Evolutionary conservation across 1,284 basidiomycete genomes (phyloP), one percentile per base, ranked within the genome.

Genomic region (Cutaneotrichosporon arboriforme): DNA sequence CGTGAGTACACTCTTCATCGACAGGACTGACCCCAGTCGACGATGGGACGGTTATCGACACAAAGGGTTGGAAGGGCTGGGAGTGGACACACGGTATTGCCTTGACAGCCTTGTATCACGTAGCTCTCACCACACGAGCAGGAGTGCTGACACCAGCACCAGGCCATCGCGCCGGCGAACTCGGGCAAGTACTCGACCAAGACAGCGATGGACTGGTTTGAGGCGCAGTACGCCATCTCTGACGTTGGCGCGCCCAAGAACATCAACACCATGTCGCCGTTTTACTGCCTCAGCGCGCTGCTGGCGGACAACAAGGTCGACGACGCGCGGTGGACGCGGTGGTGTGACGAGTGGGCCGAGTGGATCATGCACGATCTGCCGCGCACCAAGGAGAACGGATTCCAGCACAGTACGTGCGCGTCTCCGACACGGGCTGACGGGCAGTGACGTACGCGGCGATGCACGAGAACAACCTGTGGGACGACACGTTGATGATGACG

Each of bases 401-500:
- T 84, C 40, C 82, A 84, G 63, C 83, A 85, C 60, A 81, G 68
- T 70, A 51, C 58, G 68, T 60, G 5, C 1, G 12, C 9, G 2
- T 18, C 78, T 79, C 60, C 76, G 79, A 58, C 68, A 66, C n/a
- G n/a, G 26, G 37, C 43, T 38, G 42, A 45, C 26, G 7, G n/a
- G 13, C 55, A 69, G 67, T 76, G 60, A 84, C 83, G 5, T 84
- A 84, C 68, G 67, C 78, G 22, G 69, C 72, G 18, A 74, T 78
- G 48, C 80, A 84, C 69, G 61, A 79, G 56, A 79, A 82, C 57
- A 81, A 85, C 58, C 66, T 84, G 4, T 84, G 83, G 82, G 83
- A 84, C 67, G 83, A 85, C 66, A 84, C 82, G 3, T 72, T 84
- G 54, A 83, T 83, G 81, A 84, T 84, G 83, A 77, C 77, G 10